Evolutionary conservation across 2,329 filamentous ascomycete species (phyloP), one percentile per base, ranked within the genome.

Genomic region (Penicillium concentricum): DNA sequence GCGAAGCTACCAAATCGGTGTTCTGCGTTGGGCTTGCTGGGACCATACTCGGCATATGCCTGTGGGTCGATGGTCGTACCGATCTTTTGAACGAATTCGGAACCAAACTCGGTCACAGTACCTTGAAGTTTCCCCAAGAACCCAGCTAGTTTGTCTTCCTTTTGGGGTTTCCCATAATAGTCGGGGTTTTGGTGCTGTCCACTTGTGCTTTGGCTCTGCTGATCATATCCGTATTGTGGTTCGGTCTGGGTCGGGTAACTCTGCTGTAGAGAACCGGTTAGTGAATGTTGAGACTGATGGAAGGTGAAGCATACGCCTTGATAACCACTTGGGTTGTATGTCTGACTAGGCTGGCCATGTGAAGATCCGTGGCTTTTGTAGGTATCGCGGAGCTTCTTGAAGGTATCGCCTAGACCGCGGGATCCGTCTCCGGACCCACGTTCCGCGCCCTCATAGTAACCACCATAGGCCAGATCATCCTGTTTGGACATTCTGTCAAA

Each of bases 1-100:
- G 89, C 89, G 76, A 96, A 96, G 57, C 81, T 84, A 47, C 79
- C 74, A 67, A 81, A 85, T 52, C 83, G 78, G 62, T 84, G 76
- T 57, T 81, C 68, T 35, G 81, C 44, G 34, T 62, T 65, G n/a
- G 67, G 64, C 28, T 71, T 76, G 46, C 67, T 67, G 41, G 67
- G 71, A 53, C 69, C 76, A 62, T 73, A 74, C 61, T 79, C 72
- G 26, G 74, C 78, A 66, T 81, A 79, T 2, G 70, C 78, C 62
- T 82, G 77, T n/a, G 74, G 74, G 39, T 81, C 75, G 22, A 79
- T 73, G 42, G 76, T 75, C 26, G 72, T 78, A 46, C 77, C 75
- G 38, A 83, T 63, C 49, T 77, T 76, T 46, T 80, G 76, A 44
- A 81, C 83, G 41, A 84, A 68, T 39, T 82, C 80, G 26, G 73